Conservation (phyloP, 1,284 basidiomycete species). For the Mycena sp. region DNA sequence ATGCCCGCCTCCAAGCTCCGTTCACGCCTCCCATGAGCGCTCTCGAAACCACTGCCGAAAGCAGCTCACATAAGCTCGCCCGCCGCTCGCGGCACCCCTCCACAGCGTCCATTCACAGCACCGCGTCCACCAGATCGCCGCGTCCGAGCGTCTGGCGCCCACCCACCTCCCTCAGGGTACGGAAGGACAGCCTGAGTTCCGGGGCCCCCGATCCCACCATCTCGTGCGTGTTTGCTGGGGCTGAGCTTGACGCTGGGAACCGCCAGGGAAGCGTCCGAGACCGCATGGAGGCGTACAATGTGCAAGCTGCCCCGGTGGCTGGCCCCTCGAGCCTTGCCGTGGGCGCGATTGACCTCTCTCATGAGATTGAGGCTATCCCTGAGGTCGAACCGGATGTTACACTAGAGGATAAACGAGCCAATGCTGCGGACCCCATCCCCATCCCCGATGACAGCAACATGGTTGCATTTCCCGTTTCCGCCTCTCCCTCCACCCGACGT, state of each 20-base stretch:
- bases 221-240: slow-evolving; percentile 17
- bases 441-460: background rate
- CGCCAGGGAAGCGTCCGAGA: slow-evolving; percentile 26
- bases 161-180: slow-evolving; percentile 19
- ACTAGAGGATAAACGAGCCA: background rate
- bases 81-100: slow-evolving; percentile 27
- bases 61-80: background rate
- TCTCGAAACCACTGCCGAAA: slow-evolving; percentile 20
- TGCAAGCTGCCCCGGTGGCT: slow-evolving; percentile 12
- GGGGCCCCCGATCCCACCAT: slow-evolving; percentile 5
- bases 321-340: slow-evolving; percentile 18
- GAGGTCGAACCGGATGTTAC: slow-evolving; percentile 17
- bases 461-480: slow-evolving; percentile 27
- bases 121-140: slow-evolving; percentile 23
- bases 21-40: slow-evolving; percentile 17
- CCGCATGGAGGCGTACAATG: slow-evolving; percentile 24
- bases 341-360: slow-evolving; percentile 10
- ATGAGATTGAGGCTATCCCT: slow-evolving; percentile 17
- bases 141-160: slow-evolving; percentile 27
- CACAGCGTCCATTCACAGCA: slow-evolving; percentile 23
- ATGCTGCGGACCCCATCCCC: background rate
- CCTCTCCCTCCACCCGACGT: slow-evolving; percentile 21
- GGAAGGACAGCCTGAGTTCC: slow-evolving; percentile 24
- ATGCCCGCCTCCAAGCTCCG: background rate
- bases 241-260: slow-evolving; percentile 6